These are phyloP conservation scores for Jatropha podagrica DNA, from an alignment of 441 rosid species.

Conservation along the genomic window DNA sequence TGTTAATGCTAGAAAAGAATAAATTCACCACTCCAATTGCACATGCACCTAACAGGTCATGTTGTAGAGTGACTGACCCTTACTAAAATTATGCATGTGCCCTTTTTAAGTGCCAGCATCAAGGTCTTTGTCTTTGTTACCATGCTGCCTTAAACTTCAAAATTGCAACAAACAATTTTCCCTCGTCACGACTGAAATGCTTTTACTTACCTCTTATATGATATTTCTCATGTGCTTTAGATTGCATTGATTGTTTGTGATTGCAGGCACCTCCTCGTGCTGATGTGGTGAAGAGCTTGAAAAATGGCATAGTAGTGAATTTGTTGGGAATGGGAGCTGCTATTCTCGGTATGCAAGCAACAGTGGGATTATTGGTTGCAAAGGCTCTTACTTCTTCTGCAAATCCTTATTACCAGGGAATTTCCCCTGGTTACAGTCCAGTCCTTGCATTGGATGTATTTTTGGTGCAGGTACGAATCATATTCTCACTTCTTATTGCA, in stretches of 20 bases:
- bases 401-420: slow-evolving; percentile 82
- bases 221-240: neutral
- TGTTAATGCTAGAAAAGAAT: slow-evolving; percentile 8
- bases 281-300: slow-evolving; percentile 91
- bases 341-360: slow-evolving; percentile 97
- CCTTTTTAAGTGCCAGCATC: neutral
- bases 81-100: slow-evolving; percentile 9
- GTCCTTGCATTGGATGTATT: slow-evolving; percentile 93
- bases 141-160: neutral
- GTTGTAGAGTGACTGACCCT: neutral
- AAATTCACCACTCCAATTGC: neutral
- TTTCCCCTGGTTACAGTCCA: slow-evolving; percentile 75
- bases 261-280: slow-evolving; percentile 98
- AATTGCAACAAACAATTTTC: neutral
- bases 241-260: neutral
- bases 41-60: neutral
- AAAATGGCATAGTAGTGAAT: slow-evolving; percentile 77
- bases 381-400: slow-evolving; percentile 91
- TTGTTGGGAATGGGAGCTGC: slow-evolving; percentile 95
- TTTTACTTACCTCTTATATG: neutral
- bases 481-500: neutral
- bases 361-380: slow-evolving; percentile 79
- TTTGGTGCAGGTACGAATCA: slow-evolving; percentile 76
- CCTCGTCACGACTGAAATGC: neutral
- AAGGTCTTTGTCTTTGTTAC: neutral